Base-by-base conservation (phyloP, 805 yeast genomes). In the Saccharomycopsis amapae region DNA sequence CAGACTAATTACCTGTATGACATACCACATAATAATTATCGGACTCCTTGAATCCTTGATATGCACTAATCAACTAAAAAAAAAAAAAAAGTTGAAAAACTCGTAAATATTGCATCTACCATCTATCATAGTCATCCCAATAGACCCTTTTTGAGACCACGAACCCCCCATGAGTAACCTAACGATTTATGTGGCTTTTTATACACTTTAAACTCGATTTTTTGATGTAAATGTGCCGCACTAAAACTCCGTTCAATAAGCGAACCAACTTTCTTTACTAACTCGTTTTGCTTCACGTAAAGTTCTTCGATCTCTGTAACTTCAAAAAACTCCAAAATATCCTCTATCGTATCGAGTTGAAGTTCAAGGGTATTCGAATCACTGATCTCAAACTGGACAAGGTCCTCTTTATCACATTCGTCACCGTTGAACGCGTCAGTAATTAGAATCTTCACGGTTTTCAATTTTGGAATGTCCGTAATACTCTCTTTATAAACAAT, bases 261-360 rank as follows among this genome's bases (percentile, higher is more conserved):
- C 5, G 9, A 9, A 10, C n/a, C 10, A 15, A 18, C 15, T n/a
- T 18, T 12, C 12, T 41, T 13, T 13, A 38, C 25, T 7, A 45
- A n/a, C 23, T 40, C 31, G 5, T 39, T 18, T 25, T 48, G 51
- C n/a, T 39, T 25, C n/a, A 48, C 39, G 24, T 48, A 48, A 10
- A 48, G 25, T 17, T 30, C 35, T 36, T 48, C 51, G 4, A 41
- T 28, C 22, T 48, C 51, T 3, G 25, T 34, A 20, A 34, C 28
- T 6, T 23, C 38, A 15, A 42, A 44, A 31, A 48, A 48, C 5
- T 18, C n/a, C 5, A 48, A 17, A 4, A 48, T 25, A 4, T 48
- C 46, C 19, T 23, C 30, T n/a, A 25, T 24, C 7, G 24, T 15
- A 26, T 18, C 35, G 6, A 45, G 10, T 10, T 17, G 17, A 12